Base-by-base conservation (phyloP, 1,284 basidiomycete genomes). In the Leccinum fallax region DNA sequence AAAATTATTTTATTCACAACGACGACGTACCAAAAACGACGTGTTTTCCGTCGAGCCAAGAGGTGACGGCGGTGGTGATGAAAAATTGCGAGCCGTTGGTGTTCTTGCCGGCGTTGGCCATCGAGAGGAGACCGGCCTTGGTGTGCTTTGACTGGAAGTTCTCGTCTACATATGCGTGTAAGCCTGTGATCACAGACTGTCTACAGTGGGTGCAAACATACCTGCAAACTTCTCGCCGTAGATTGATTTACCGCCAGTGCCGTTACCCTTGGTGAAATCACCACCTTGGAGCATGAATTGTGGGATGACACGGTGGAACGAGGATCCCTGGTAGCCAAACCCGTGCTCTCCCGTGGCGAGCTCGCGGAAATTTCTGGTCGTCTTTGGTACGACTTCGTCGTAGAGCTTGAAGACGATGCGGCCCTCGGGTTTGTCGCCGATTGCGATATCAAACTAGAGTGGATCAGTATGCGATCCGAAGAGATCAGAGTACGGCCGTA, bases 191-290 rank as follows among this genome's bases (percentile, higher is more conserved):
- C 8, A 51, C 15, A 9, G 48, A 51, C 7, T 36, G 6, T 36
- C 15, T 16, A 36, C 15, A 16, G 36, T 36, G 36, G 0, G 36
- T 36, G 36, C 15, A 36, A 36, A 36, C 36, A 16, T 36, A 36
- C 36, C 36, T 36, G 36, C 36, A 36, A 92, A 94, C 73, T 91
- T 94, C 67, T 86, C 84, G 66, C 96, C 95, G 70, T 96, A 98
- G 77, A 98, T 98, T 28, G 90, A 94, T 78, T 90, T 90, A 59
- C 93, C 94, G 63, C 97, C 96, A 1, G 94, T 98, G 15, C 97
- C 96, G 71, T 98, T 87, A 40, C 75, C 70, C 19, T 69, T 73
- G 65, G 87, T 90, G 77, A 92, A 91, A 71, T 92, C 90, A 58
- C 90, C 90, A 58, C 89, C 88, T 74, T 91, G 83, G 63, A 85